Conservation (phyloP, 345 rosid genomes). For the Nephelium lappaceum region DNA sequence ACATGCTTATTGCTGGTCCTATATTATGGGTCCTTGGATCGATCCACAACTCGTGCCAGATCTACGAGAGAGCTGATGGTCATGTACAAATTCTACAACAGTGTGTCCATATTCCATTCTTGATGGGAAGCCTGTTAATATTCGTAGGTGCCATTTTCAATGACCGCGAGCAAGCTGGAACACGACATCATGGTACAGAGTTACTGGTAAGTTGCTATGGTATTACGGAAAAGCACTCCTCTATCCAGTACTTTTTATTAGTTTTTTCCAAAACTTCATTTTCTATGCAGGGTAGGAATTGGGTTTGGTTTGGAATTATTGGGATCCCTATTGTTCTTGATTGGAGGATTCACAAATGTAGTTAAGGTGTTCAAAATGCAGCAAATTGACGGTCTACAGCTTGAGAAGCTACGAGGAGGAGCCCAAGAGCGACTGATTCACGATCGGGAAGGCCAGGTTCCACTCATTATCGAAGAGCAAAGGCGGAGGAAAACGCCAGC, state of each 20-base stretch:
- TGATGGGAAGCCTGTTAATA: conserved; percentile 63
- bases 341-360: conserved; percentile 61
- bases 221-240: neutral
- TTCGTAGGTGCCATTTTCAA: conserved; percentile 68
- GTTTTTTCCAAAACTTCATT: neutral
- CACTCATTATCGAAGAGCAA: conserved; percentile 58
- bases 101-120: conserved; percentile 70
- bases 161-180: conserved; percentile 44
- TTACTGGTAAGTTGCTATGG: conserved; percentile 50
- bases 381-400: conserved; percentile 49
- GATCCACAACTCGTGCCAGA: conserved; percentile 84
- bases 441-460: conserved; percentile 60
- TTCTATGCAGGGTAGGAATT: conserved; percentile 45
- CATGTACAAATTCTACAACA: conserved; percentile 80
- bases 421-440: conserved; percentile 56
- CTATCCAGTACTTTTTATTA: neutral
- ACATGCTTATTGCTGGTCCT: conserved; percentile 74
- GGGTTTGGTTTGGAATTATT: conserved; percentile 58
- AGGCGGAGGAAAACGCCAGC: conserved; percentile 36
- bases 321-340: conserved; percentile 55
- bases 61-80: conserved; percentile 83
- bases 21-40: conserved; percentile 80
- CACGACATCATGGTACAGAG: conserved; percentile 43
- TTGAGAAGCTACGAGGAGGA: conserved; percentile 80
- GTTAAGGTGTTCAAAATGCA: conserved; percentile 79